Conservation (phyloP, 768 basidiomycete species). For the Rhizopogon vulgaris region DNA sequence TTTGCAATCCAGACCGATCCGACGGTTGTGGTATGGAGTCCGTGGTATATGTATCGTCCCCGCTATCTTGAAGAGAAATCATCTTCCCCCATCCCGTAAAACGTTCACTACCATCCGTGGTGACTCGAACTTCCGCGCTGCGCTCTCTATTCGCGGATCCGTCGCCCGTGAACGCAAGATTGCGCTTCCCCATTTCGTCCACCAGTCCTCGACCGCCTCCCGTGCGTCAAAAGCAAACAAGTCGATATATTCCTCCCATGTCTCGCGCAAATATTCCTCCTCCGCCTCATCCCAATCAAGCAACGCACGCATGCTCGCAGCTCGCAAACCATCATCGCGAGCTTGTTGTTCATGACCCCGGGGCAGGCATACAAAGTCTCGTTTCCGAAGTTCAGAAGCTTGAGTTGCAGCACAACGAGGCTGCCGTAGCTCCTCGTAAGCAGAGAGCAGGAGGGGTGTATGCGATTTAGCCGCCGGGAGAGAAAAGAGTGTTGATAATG, state of each 20-base stretch:
- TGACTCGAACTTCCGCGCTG: background rate
- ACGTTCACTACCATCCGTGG: slow-evolving; percentile 10
- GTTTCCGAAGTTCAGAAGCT: slow-evolving; percentile 37
- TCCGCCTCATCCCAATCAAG: slow-evolving; percentile 33
- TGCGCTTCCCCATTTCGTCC: slow-evolving; percentile 44
- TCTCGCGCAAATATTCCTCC: slow-evolving; percentile 34
- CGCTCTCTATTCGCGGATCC: background rate
- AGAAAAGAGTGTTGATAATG: slow-evolving; percentile 50
- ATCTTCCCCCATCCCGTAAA: slow-evolving; percentile 3
- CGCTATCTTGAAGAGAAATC: background rate
- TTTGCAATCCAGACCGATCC: background rate
- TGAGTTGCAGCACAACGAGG: slow-evolving; percentile 37
- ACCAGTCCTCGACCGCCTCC: slow-evolving; percentile 58
- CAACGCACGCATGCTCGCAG: slow-evolving; percentile 18
- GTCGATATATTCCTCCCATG: slow-evolving; percentile 46
- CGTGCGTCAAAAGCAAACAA: slow-evolving; percentile 43
- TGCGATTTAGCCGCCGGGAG: slow-evolving; percentile 39
- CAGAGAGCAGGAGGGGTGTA: slow-evolving; percentile 42
- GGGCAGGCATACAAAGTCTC: slow-evolving; percentile 34
- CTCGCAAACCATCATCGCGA: slow-evolving; percentile 34
- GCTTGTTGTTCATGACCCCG: slow-evolving; percentile 35
- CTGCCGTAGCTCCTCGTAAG: slow-evolving; percentile 54
- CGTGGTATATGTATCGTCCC: background rate
- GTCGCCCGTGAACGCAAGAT: background rate
- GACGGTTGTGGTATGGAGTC: background rate